Base-by-base conservation (phyloP, 768 basidiomycete species). In the Suillus bovinus region DNA sequence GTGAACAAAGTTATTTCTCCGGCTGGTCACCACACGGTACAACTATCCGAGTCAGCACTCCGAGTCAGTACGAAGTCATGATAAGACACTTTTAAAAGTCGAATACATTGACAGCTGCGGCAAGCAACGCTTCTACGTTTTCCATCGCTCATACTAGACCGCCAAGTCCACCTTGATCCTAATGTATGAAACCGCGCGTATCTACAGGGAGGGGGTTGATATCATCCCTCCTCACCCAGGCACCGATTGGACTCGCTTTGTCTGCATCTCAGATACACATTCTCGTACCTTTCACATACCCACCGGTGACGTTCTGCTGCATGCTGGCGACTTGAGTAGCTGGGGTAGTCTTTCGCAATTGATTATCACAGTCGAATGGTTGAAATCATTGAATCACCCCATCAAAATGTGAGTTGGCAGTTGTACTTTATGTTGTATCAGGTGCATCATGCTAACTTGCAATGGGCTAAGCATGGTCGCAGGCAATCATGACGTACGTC, bases 401-500 rank as follows among this genome's bases (percentile, higher is more conserved):
- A 65, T 79, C 27, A 89, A 90, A 72, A 84, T 90, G 87, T 87
- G 66, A 63, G 80, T 22, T 47, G 6, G 13, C 70, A 8, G 24
- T 8, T 9, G 5, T 36, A 38, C 27, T 7, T 20, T n/a, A 22
- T 8, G 6, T n/a, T 17, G 14, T 33, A 31, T 13, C 42, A 39
- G 27, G 8, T 24, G 10, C 9, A 42, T 33, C 9, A 42, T 0
- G 47, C 14, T 49, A 38, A 58, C 27, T 33, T 54, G n/a, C 29
- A 54, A 38, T 20, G 55, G 56, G 63, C 33, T 27, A 59, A 87
- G 87, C 62, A 77, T 90, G 58, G 85, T 89, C 54, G 87, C 84
- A 39, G 88, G 89, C n/a, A 90, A 90, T 65, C 89, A 90, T 65
- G 89, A 91, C 66, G 71, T 87, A 39, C 36, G 74, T 70, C 38